phyloP scores from a whole-genome alignment of 78 protist genomes.

The Chrysochromulina parva region DNA sequence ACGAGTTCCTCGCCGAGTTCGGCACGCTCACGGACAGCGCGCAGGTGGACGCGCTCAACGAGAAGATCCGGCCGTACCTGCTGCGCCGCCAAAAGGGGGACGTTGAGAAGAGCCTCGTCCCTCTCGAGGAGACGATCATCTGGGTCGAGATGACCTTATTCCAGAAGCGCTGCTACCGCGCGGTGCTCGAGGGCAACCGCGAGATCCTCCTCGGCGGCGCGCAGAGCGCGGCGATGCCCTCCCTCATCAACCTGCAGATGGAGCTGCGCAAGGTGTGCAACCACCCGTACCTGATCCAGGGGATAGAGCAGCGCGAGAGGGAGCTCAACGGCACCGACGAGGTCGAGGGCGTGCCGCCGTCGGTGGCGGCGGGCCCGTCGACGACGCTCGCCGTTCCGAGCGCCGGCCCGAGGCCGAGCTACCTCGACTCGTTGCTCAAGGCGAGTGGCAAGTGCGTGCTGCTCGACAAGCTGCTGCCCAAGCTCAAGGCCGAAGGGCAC shows the following conservation, averaged over 20 bases:
- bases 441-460: conserved; percentile 72
- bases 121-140: conserved; percentile 89
- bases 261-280: conserved; percentile 96
- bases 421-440: not conserved
- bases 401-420: not conserved
- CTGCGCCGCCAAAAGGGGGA: conserved; percentile 89
- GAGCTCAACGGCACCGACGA: not conserved
- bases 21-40: conserved; percentile 29
- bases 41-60: conserved; percentile 36
- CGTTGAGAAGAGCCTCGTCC: conserved; percentile 78
- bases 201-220: conserved; percentile 31
- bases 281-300: conserved; percentile 87
- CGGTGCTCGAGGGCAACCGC: conserved; percentile 80
- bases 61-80: not conserved
- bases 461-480: conserved; percentile 62
- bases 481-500: conserved; percentile 30
- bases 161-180: conserved; percentile 87
- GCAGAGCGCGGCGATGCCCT: conserved; percentile 47
- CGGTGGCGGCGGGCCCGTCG: too few relatives aligned
- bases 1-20: conserved; percentile 16
- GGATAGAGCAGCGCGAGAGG: conserved; percentile 49
- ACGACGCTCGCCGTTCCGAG: too few relatives aligned
- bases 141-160: conserved; percentile 84
- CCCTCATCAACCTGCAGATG: conserved; percentile 87
- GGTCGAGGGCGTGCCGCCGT: not conserved